These are phyloP conservation scores for Bruguiera sexangula DNA, from an alignment of 345 rosid genomes.

Conservation along the genomic window DNA sequence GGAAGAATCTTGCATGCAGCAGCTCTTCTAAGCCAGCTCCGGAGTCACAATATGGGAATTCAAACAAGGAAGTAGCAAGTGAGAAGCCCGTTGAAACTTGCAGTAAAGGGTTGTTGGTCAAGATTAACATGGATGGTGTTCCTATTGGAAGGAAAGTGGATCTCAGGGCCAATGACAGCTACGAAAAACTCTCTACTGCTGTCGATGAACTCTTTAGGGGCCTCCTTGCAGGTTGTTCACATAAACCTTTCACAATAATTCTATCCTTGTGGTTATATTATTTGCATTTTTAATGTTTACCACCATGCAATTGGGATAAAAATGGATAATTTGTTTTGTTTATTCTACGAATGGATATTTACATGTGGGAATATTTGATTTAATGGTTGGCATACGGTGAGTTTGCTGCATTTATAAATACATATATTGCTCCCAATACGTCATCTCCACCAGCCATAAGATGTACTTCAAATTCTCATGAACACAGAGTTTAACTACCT, in stretches of 20 bases:
- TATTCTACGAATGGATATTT: not conserved
- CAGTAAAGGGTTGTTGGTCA: conserved; percentile 66
- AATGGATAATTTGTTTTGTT: conserved; percentile 6
- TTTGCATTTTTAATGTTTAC: not conserved
- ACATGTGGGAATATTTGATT: not conserved
- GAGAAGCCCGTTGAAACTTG: conserved; percentile 31
- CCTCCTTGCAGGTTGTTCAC: conserved; percentile 74
- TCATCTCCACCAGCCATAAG: conserved; percentile 3
- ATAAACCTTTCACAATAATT: not conserved
- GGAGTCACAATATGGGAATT: conserved; percentile 45
- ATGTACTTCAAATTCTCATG: not conserved
- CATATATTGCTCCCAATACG: not conserved
- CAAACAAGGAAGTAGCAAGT: conserved; percentile 33
- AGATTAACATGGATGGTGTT: conserved; percentile 97
- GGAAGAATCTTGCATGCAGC: conserved; percentile 78
- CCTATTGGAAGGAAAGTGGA: conserved; percentile 98
- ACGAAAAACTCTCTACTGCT: conserved; percentile 71
- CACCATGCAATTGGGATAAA: not conserved
- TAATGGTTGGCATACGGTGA: conserved; percentile 9
- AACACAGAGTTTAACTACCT: not conserved
- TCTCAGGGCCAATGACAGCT: conserved; percentile 74
- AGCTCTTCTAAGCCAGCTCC: conserved; percentile 53
- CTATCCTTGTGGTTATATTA: not conserved
- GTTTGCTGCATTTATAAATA: not conserved
- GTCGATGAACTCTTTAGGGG: conserved; percentile 92